phyloP scores from a whole-genome alignment of 345 rosid genomes.

The Populus deltoides region DNA sequence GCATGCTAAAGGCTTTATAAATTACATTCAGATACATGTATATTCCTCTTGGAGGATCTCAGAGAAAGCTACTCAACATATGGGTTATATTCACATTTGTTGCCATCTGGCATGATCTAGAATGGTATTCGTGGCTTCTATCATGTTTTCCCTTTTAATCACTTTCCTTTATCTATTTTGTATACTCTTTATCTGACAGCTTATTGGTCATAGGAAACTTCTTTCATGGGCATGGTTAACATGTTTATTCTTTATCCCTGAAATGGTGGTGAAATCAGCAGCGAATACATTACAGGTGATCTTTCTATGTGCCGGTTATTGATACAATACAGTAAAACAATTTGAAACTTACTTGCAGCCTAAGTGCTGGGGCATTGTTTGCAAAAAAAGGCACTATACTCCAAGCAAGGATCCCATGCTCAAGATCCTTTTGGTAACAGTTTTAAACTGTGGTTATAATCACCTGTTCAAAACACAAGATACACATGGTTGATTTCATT shows the following conservation, averaged over 20 bases:
- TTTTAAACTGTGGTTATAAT: too few relatives aligned
- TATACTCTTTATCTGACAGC: constrained; percentile 14
- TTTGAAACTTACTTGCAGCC: not conserved
- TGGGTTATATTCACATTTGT: constrained; percentile 97
- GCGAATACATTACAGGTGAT: constrained; percentile 61
- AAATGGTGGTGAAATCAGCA: constrained; percentile 76
- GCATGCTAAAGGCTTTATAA: not conserved
- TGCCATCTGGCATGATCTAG: constrained; percentile 94
- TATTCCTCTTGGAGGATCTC: constrained; percentile 92
- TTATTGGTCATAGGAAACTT: constrained; percentile 69
- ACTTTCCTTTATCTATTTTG: too few relatives aligned
- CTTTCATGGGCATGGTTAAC: constrained; percentile 99
- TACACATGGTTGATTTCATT: too few relatives aligned
- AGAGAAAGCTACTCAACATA: constrained; percentile 72
- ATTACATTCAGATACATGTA: constrained; percentile 70
- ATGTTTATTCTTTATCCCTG: constrained; percentile 90
- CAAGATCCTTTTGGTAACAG: too few relatives aligned
- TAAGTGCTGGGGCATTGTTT: not conserved
- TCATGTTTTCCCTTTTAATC: not conserved
- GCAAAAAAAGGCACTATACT: too few relatives aligned
- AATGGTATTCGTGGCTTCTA: constrained; percentile 56
- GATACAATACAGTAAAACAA: too few relatives aligned
- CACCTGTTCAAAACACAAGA: too few relatives aligned
- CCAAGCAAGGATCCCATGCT: too few relatives aligned
- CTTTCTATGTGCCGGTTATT: not conserved